phyloP scores from a whole-genome alignment of 352 stramenopile species.

The Pythium rhizo-oryzae region DNA sequence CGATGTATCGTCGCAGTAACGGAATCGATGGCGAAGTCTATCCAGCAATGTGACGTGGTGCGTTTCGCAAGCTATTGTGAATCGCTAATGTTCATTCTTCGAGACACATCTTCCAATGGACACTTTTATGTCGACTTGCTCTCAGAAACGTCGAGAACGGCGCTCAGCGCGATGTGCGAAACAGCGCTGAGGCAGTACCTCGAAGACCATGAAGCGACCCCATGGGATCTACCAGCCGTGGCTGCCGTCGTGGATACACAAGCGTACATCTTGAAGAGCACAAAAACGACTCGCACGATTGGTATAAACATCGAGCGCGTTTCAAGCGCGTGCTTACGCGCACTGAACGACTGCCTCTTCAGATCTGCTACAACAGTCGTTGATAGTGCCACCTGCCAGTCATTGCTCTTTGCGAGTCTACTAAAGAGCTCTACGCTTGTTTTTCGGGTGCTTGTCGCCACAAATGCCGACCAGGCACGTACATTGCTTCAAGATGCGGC shows the following conservation, averaged over 20 bases:
- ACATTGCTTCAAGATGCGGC: conserved; percentile 8
- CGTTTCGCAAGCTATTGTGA: background rate
- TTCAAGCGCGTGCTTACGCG: background rate
- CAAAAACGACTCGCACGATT: background rate
- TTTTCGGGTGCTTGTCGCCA: background rate
- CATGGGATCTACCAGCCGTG: background rate
- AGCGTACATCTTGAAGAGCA: background rate
- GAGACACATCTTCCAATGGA: background rate
- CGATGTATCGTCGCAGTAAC: background rate
- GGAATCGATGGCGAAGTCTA: background rate
- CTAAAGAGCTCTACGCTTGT: conserved; percentile 2
- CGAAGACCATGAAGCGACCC: background rate
- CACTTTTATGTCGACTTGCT: background rate
- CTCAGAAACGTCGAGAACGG: background rate
- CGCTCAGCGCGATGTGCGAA: conserved; percentile 1
- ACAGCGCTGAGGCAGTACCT: background rate
- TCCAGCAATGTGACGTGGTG: background rate
- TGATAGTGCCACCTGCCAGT: background rate
- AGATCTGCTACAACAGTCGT: background rate
- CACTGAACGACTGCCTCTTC: conserved; percentile 9
- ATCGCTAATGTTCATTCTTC: background rate
- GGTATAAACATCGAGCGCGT: background rate
- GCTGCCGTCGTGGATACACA: background rate
- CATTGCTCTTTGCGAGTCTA: conserved; percentile 3
- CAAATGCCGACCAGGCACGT: conserved; percentile 1